These are phyloP conservation scores for Citrullus mucosospermus DNA, from an alignment of 306 rosid species.

Conservation along the genomic window DNA sequence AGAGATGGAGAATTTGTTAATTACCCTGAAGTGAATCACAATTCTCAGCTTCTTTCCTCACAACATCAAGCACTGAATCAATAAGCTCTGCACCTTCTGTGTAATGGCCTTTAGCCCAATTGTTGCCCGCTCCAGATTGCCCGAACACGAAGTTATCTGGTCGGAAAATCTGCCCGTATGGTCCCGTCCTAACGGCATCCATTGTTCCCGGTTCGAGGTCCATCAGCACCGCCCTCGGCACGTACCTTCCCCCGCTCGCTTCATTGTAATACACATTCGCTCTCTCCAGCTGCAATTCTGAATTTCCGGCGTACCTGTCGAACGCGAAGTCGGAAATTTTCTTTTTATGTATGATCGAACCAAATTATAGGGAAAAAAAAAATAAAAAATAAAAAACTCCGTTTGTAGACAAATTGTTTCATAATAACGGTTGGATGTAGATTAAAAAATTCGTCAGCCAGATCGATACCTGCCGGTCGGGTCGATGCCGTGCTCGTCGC, in stretches of 20 bases:
- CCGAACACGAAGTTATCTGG: constrained; percentile 60
- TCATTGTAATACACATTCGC: constrained; percentile 48
- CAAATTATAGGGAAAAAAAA: too few species aligned
- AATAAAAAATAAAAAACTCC: too few species aligned
- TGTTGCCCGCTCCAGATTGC: background rate
- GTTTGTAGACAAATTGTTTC: too few species aligned
- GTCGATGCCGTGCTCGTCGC: constrained; percentile 59
- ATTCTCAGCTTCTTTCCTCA: constrained; percentile 33
- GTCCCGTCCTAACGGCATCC: constrained; percentile 46
- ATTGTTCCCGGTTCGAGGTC: constrained; percentile 82
- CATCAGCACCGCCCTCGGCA: constrained; percentile 71
- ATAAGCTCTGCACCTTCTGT: constrained; percentile 4
- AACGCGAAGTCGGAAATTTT: background rate
- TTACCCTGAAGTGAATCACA: constrained; percentile 36
- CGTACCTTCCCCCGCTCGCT: constrained; percentile 44
- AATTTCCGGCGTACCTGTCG: constrained; percentile 29
- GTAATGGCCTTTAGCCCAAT: constrained; percentile 4
- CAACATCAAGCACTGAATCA: constrained; percentile 16
- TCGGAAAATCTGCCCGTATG: constrained; percentile 59
- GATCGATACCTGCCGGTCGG: constrained; percentile 25
- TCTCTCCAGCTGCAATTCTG: constrained; percentile 44
- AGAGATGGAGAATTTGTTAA: background rate
- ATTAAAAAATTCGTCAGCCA: too few species aligned
- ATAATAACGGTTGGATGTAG: too few species aligned
- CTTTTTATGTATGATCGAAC: too few species aligned